These are phyloP conservation scores for Parastagonospora nodorum DNA, from an alignment of 2,329 filamentous ascomycete species.

Conservation along the genomic window DNA sequence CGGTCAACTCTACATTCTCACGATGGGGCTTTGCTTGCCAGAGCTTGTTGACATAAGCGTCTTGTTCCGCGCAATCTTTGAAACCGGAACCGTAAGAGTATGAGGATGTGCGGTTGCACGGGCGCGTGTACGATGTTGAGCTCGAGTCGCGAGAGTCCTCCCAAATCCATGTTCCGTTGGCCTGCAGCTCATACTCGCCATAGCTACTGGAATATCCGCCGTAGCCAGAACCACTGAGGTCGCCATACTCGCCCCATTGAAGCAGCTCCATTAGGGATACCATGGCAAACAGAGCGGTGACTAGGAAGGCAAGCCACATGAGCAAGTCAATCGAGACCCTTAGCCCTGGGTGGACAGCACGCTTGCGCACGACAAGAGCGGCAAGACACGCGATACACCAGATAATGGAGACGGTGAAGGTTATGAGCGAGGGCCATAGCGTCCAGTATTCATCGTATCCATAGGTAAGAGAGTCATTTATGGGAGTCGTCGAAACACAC, in stretches of 20 bases:
- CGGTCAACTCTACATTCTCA: slow-evolving; percentile 25
- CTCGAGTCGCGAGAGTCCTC: slow-evolving; percentile 5
- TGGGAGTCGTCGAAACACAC: slow-evolving; percentile 11
- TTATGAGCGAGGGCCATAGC: slow-evolving; percentile 33
- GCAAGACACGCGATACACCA: slow-evolving; percentile 36
- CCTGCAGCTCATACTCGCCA: slow-evolving; percentile 29
- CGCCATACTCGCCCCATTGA: slow-evolving; percentile 27
- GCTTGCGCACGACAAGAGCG: slow-evolving; percentile 30
- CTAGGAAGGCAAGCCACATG: slow-evolving; percentile 41
- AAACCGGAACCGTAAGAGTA: slow-evolving; percentile 11
- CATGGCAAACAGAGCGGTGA: slow-evolving; percentile 33
- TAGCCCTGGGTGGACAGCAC: slow-evolving; percentile 40
- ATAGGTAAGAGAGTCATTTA: slow-evolving; percentile 8
- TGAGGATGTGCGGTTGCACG: slow-evolving; percentile 14
- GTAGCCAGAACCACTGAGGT: slow-evolving; percentile 5
- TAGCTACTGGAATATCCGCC: slow-evolving; percentile 4
- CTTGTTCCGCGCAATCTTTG: slow-evolving; percentile 31
- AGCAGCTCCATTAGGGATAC: slow-evolving; percentile 15
- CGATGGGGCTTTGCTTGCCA: slow-evolving; percentile 31
- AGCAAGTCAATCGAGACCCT: slow-evolving; percentile 44
- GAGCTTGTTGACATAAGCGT: slow-evolving; percentile 37
- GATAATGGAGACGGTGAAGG: slow-evolving; percentile 35
- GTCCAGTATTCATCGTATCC: slow-evolving; percentile 17
- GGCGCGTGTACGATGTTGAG: slow-evolving; percentile 16
- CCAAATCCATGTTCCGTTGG: slow-evolving; percentile 43